These are phyloP conservation scores for Podaxis pistillaris DNA, from an alignment of 768 basidiomycete species.

Conservation along the genomic window DNA sequence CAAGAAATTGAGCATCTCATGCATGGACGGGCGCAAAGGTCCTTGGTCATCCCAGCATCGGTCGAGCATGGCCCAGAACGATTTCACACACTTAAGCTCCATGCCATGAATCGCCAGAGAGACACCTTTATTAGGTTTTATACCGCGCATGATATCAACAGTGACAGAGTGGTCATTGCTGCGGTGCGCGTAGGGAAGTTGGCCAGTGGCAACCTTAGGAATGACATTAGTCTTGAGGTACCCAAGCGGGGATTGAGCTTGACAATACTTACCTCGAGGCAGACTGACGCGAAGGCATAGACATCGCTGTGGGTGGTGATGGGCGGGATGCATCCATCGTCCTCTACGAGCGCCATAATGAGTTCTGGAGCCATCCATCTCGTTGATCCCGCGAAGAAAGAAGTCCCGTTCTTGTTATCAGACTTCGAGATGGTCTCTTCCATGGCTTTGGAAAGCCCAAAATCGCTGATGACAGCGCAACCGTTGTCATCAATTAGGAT, in stretches of 20 bases:
- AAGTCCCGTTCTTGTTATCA: constrained; percentile 35
- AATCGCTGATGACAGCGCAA: constrained; percentile 56
- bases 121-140: constrained; percentile 41
- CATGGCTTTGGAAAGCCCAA: constrained; percentile 57
- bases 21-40: constrained; percentile 42
- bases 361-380: constrained; percentile 63
- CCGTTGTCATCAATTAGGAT: constrained; percentile 55
- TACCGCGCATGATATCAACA: constrained; percentile 51
- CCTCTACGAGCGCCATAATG: constrained; percentile 47
- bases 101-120: constrained; percentile 23
- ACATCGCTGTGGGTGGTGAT: constrained; percentile 56
- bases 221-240: background rate
- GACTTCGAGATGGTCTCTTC: constrained; percentile 43
- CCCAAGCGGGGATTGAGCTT: background rate
- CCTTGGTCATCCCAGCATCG: constrained; percentile 43
- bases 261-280: constrained; percentile 48
- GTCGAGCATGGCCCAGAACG: constrained; percentile 44
- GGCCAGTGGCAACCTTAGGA: constrained; percentile 46
- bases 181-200: constrained; percentile 51
- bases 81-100: constrained; percentile 25
- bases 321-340: constrained; percentile 37
- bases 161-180: constrained; percentile 56
- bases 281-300: constrained; percentile 60
- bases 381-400: constrained; percentile 46
- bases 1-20: constrained; percentile 30